Base-by-base conservation (phyloP, 441 rosid genomes). In the Populus hybrid region DNA sequence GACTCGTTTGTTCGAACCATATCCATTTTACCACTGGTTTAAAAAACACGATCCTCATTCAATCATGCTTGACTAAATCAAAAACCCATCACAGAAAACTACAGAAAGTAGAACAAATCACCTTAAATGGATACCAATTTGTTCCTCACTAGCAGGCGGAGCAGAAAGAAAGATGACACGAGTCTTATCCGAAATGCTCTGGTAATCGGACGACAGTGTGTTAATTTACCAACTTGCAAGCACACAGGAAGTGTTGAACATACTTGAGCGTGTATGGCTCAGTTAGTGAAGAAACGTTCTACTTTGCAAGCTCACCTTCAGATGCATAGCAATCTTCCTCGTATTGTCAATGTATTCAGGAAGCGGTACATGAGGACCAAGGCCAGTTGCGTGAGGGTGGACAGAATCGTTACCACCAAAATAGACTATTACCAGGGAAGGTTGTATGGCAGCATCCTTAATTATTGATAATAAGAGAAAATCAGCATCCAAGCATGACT, bases 361-460 rank as follows among this genome's bases (percentile, higher is more conserved):
- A 8, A 94, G 82, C 4, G 95, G 98, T 36, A 94, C 97, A 82
- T 94, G 97, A 71, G 93, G 88, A 30, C 95, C 93, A 6, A 85
- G 78, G 68, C 92, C 92, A 42, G 87, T 81, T 24, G 92, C 85
- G 75, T 86, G 89, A 74, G 94, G 91, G 6, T 30, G 74, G 80
- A 69, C 68, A 30, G 98, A 90, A 77, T 94, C 98, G 68, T 94
- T 94, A 35, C 97, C 97, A 9, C 98, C 97, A 7, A 94, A 93
- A 82, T 94, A 94, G 32, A 94, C 94, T 10, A 94, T 87, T 79
- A 92, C 97, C 82, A 94, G 78, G 1, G 94, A 84, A 61, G 99
- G 99, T 72, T 93, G 95, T 50, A 78, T 42, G 8, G 77, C 76
- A 42, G 90, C 92, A 75, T 88, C 90, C 99, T 94, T 75, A 38